Conservation (phyloP, 2,329 filamentous ascomycete genomes). For the Cercospora sp. region DNA sequence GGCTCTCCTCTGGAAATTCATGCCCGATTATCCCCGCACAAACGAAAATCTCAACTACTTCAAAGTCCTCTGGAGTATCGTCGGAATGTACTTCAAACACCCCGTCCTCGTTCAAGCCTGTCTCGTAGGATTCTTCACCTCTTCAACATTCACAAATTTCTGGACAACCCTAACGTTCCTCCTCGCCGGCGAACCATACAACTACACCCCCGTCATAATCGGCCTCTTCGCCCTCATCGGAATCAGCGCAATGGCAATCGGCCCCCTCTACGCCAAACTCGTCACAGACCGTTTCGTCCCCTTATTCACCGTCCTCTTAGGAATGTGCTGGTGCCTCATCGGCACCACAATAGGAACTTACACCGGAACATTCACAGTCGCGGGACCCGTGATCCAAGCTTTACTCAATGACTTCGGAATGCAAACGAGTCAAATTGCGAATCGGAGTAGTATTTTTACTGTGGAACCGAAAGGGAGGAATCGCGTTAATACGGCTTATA, state of each 20-base stretch:
- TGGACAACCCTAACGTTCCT: slow-evolving; percentile 81
- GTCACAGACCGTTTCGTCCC: slow-evolving; percentile 72
- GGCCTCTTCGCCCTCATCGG: slow-evolving; percentile 79
- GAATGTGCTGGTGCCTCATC: slow-evolving; percentile 57
- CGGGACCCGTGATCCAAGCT: slow-evolving; percentile 71
- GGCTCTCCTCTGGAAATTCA: slow-evolving; percentile 65
- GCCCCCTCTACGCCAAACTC: slow-evolving; percentile 67
- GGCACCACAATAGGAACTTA: slow-evolving; percentile 70
- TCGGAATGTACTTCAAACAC: slow-evolving; percentile 62
- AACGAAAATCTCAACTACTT: slow-evolving; percentile 68
- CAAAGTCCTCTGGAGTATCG: slow-evolving; percentile 63
- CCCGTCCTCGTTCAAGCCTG: slow-evolving; percentile 70
- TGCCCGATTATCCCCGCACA: slow-evolving; percentile 78
- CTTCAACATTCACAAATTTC: slow-evolving; percentile 64
- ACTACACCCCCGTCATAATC: slow-evolving; percentile 66
- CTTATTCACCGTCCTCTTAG: slow-evolving; percentile 65
- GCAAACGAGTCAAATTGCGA: slow-evolving; percentile 73
- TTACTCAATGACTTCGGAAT: slow-evolving; percentile 69
- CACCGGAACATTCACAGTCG: slow-evolving; percentile 63
- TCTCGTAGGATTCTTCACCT: slow-evolving; percentile 63
- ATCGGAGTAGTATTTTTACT: slow-evolving; percentile 67
- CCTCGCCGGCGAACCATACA: slow-evolving; percentile 67
- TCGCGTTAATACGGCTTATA: slow-evolving; percentile 78
- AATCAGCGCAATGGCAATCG: slow-evolving; percentile 65
- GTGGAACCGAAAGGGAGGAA: slow-evolving; percentile 72